Evolutionary conservation across 805 yeast species (phyloP).

Genomic region (Pichia sporocuriosa): DNA sequence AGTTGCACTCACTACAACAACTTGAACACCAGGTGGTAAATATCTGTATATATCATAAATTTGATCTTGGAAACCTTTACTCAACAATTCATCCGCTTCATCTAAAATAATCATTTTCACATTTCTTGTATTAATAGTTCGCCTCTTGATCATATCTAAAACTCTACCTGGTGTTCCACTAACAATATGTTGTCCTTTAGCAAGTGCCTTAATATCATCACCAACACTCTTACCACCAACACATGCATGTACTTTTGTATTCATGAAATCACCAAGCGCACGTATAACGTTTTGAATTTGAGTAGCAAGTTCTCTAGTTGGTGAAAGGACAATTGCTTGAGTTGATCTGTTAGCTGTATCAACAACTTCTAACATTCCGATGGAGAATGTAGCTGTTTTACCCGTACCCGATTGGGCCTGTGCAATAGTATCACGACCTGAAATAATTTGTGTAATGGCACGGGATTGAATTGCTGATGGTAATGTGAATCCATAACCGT

Average conservation of each 20-base stretch:
- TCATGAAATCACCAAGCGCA: slow-evolving; percentile 85
- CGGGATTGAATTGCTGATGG: slow-evolving; percentile 81
- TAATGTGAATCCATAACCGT: slow-evolving; percentile 73
- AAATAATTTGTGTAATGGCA: slow-evolving; percentile 72
- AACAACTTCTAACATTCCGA: slow-evolving; percentile 52
- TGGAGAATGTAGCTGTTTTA: slow-evolving; percentile 83
- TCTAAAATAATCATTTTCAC: slow-evolving; percentile 93
- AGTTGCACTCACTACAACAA: slow-evolving; percentile 91
- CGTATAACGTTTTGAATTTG: slow-evolving; percentile 93
- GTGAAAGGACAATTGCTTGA: slow-evolving; percentile 92
- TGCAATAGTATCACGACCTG: slow-evolving; percentile 68
- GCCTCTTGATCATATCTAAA: slow-evolving; percentile 88
- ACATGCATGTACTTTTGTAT: slow-evolving; percentile 89
- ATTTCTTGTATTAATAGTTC: slow-evolving; percentile 72
- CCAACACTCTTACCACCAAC: slow-evolving; percentile 93
- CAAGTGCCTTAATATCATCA: slow-evolving; percentile 80
- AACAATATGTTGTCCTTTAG: slow-evolving; percentile 84
- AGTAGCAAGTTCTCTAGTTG: slow-evolving; percentile 94
- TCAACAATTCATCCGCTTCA: slow-evolving; percentile 96
- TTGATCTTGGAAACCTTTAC: slow-evolving; percentile 91
- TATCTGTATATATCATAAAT: slow-evolving; percentile 88
- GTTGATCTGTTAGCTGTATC: slow-evolving; percentile 68
- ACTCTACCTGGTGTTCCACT: slow-evolving; percentile 99
- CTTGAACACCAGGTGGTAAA: slow-evolving; percentile 86
- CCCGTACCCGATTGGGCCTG: slow-evolving; percentile 91